Percentiles rank a stretch among this genome's conserved stretches.
Conservation (phyloP, 208 protist genomes). For the Vickermania ingenoplastis region DNA sequence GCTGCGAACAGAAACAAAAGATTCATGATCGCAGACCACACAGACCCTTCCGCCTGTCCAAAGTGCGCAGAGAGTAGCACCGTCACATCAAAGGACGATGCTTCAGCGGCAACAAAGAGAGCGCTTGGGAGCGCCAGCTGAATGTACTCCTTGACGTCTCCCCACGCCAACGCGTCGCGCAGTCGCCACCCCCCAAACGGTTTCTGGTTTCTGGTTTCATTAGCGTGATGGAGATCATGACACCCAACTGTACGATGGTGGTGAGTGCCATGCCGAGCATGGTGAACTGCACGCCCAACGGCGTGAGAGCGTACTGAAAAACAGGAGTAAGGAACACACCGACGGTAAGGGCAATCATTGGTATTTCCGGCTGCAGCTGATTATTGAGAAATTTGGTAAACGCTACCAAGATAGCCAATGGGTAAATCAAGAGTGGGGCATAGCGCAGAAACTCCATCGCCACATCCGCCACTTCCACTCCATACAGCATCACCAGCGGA, state of each 20-base stretch:
- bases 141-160: conserved; percentile 70
- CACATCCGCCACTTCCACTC: conserved; percentile 23
- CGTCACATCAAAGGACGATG: conserved; percentile 75
- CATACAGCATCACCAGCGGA: conserved; percentile 48
- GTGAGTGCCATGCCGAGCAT: conserved; percentile 77
- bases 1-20: conserved; percentile 63
- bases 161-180: conserved; percentile 45
- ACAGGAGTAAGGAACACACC: conserved; percentile 56
- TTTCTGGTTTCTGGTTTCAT: conserved; percentile 57
- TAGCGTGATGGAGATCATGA: conserved; percentile 51
- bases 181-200: conserved; percentile 52
- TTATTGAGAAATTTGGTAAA: conserved; percentile 84
- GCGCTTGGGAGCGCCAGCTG: conserved; percentile 69
- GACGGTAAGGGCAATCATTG: conserved; percentile 68
- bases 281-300: conserved; percentile 68
- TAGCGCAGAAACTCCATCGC: conserved; percentile 63
- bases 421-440: conserved; percentile 50
- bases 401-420: conserved; percentile 56
- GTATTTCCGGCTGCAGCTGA: conserved; percentile 73
- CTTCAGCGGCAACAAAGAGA: conserved; percentile 80
- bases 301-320: conserved; percentile 59
- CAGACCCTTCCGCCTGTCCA: conserved; percentile 44
- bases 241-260: conserved; percentile 59
- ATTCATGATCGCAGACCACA: conserved; percentile 81
- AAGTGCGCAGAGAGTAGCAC: conserved; percentile 60